Base-by-base conservation (phyloP, 768 basidiomycete genomes). In the Trametes elegans region DNA sequence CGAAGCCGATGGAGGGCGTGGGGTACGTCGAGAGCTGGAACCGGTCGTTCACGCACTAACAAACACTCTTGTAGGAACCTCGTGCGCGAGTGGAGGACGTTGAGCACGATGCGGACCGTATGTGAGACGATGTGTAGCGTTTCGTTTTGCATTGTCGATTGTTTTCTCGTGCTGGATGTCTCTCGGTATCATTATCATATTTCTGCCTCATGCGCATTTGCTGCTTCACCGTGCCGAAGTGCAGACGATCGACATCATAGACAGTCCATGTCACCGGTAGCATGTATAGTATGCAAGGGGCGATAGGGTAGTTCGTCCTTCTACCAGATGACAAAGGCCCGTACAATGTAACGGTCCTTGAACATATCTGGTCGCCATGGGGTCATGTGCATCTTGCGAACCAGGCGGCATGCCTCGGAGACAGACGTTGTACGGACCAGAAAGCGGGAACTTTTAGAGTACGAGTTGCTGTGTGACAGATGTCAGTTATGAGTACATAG, bases 401-500 rank as follows among this genome's bases (percentile, higher is more conserved):
- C 84, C 23, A 91, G 69, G 48, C 80, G 80, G 61, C 88, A 81
- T 1, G 90, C 90, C 63, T 91, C 87, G 8, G 86, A 76, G 16
- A 75, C 70, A 0, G 82, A 81, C 2, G 70, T 66, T 49, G 87
- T 68, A 29, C 80, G 81, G 24, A 91, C 73, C 9, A 84, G 59
- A 59, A 79, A 81, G 42, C 80, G 79, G 23, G 83, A 76, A 6
- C 76, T 51, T 3, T n/a, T n/a, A n/a, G n/a, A n/a, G n/a, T n/a
- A n/a, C n/a, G n/a, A n/a, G n/a, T n/a, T n/a, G n/a, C n/a, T n/a
- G n/a, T n/a, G n/a, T n/a, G n/a, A n/a, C n/a, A n/a, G 26, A 39
- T 18, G 40, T 41, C 18, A 44, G 53, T 13, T 26, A 27, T 43
- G 24, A 28, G 7, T 10, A 13, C 10, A 27, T 16, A 26, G 7